A percentile compares a stretch with the other conserved stretches of the same genome.
Evolutionary conservation across 164 flowering plant species (phyloP).

Genomic region (Annona squamosa): DNA sequence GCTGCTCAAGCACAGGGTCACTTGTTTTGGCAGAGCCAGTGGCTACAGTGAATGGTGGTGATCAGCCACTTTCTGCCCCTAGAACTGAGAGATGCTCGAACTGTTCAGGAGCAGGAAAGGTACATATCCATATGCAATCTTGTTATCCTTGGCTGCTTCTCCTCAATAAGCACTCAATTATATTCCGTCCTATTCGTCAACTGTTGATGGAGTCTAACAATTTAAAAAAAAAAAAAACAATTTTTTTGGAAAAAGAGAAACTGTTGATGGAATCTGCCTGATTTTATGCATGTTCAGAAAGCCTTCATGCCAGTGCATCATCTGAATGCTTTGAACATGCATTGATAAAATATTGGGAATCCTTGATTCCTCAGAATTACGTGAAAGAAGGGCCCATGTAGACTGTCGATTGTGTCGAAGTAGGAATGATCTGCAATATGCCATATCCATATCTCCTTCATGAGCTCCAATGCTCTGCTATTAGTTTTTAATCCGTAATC

Average conservation of each 20-base stretch:
- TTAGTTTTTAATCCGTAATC: background rate
- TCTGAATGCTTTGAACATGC: background rate
- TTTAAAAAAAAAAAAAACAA: too few species aligned
- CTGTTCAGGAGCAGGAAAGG: slow-evolving; percentile 98
- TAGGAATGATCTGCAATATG: background rate
- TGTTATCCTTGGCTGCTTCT: background rate
- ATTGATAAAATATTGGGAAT: background rate
- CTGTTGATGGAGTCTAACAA: too few species aligned
- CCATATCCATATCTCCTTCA: background rate
- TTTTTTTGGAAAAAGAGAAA: too few species aligned
- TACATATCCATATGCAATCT: slow-evolving; percentile 7
- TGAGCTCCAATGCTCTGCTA: background rate
- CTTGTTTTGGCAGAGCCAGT: slow-evolving; percentile 67
- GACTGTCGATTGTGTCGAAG: background rate
- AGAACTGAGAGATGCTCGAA: slow-evolving; percentile 86
- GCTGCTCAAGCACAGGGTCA: slow-evolving; percentile 82
- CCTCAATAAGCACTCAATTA: too few species aligned
- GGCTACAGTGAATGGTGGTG: slow-evolving; percentile 44
- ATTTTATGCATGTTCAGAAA: too few species aligned
- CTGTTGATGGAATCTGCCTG: too few species aligned
- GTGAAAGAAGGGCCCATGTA: background rate
- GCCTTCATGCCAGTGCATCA: too few species aligned
- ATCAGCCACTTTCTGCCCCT: slow-evolving; percentile 63
- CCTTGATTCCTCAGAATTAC: background rate
- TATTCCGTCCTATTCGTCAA: too few species aligned